Base-by-base conservation (phyloP, 345 rosid species). In the Sonneratia caseolaris region DNA sequence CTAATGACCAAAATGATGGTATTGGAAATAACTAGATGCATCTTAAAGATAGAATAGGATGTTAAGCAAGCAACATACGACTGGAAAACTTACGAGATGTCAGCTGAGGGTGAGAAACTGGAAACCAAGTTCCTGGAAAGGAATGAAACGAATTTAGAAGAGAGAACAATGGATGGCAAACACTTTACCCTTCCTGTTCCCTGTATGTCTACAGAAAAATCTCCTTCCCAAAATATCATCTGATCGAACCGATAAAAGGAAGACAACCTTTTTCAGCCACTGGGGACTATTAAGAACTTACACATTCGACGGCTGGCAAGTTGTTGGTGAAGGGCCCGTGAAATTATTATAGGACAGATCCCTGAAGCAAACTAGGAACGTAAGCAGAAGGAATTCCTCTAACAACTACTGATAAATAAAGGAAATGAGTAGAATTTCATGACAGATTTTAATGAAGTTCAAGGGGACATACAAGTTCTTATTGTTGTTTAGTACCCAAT, bases 321-420 rank as follows among this genome's bases (percentile, higher is more conserved):
- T 75, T 36, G 7, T 0, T 27, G 57, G 3, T 73, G 84, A 65
- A 59, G 89, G 61, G 36, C 78, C 77, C 0, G 90, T 87, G 78
- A 95, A 95, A 72, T 82, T 94, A 88, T 94, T 95, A 80, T 88
- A 87, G 61, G 98, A 94, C 68, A 91, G 75, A 81, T 94, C 98
- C 7, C 98, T 94, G 87, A 68, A 35, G 19, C 61, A 15, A 64
- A 42, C 38, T 3, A 18, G 10, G 22, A 48, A 64, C 61, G 35
- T 14, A 62, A 24, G 37, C 47, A 1, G 5, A 57, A 22, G 32
- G 18, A 62, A 42, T 24, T 4, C 24, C 1, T 42, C 45, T 42
- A 42, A 42, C 36, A 9, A n/a, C 22, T 24, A 27, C 7, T 2
- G 45, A 42, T 42, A 42, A 42, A 42, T 42, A 42, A 42, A 42